phyloP scores from a whole-genome alignment of 1,139 yeast species.

The Debaryomycetaceae sp. region DNA sequence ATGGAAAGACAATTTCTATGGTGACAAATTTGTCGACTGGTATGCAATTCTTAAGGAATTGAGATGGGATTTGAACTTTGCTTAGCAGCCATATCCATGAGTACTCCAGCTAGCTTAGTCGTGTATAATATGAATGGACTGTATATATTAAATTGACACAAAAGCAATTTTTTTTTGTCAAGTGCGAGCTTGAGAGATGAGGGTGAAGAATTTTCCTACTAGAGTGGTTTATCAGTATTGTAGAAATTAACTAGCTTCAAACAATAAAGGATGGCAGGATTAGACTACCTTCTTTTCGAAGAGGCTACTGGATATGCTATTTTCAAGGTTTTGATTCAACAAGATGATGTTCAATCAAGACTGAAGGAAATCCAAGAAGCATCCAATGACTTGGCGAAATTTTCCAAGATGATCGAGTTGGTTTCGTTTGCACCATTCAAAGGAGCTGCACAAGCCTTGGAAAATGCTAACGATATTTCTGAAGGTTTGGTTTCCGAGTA shows the following conservation, averaged over 20 bases:
- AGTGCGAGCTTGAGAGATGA: constrained; percentile 11
- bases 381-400: constrained; percentile 78
- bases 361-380: constrained; percentile 94
- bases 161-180: constrained; percentile 7
- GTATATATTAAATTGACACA: not conserved
- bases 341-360: constrained; percentile 90
- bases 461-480: constrained; percentile 95
- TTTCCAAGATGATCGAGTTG: constrained; percentile 89
- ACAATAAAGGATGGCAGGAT: constrained; percentile 49
- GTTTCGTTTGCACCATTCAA: constrained; percentile 97
- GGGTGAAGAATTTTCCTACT: constrained; percentile 13
- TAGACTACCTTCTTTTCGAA: constrained; percentile 93
- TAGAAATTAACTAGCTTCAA: not conserved
- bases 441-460: constrained; percentile 98
- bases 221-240: not conserved
- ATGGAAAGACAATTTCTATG: constrained; percentile 38
- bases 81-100: constrained; percentile 25
- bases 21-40: constrained; percentile 56
- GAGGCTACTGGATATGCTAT: constrained; percentile 99
- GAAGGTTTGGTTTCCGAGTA: constrained; percentile 96
- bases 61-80: constrained; percentile 81
- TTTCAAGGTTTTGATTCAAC: constrained; percentile 90
- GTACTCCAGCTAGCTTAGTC: not conserved
- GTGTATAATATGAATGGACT: not conserved
- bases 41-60: constrained; percentile 58